Percentiles rank a stretch among this genome's conserved stretches.
Evolutionary conservation across 208 protist species (phyloP).

Genomic region (Endotrypanum monterogeii): DNA sequence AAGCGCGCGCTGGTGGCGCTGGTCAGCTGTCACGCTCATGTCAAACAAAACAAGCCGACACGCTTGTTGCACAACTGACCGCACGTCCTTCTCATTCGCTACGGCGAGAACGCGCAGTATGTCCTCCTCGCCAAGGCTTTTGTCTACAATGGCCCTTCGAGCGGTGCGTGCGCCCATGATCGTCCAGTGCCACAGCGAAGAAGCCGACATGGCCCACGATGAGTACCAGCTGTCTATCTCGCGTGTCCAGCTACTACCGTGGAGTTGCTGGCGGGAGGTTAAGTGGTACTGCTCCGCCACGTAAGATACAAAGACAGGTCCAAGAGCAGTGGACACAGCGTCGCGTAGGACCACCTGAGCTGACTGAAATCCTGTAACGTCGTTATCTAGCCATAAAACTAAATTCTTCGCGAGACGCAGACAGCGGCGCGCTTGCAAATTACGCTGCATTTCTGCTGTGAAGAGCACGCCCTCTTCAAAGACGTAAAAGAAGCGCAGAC

Average conservation of each 20-base stretch:
- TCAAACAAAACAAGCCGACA: conserved; percentile 49
- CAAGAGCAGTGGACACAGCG: conserved; percentile 49
- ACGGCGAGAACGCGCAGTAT: conserved; percentile 34
- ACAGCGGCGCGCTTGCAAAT: conserved; percentile 40
- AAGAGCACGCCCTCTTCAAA: conserved; percentile 31
- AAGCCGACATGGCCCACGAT: conserved; percentile 29
- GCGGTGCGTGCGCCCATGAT: conserved; percentile 17
- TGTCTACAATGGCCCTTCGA: conserved; percentile 21
- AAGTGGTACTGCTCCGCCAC: conserved; percentile 57
- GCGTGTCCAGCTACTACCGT: conserved; percentile 25
- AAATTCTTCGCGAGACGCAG: conserved; percentile 58
- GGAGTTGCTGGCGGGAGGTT: conserved; percentile 46
- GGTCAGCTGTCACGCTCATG: conserved; percentile 29
- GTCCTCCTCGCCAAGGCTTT: conserved; percentile 41
- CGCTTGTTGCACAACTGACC: conserved; percentile 42
- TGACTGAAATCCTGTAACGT: conserved; percentile 16
- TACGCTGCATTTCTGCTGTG: conserved; percentile 23
- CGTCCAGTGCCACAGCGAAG: conserved; percentile 31
- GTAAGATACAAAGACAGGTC: conserved; percentile 40
- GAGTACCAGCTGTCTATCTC: conserved; percentile 58
- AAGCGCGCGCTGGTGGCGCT: conserved; percentile 31
- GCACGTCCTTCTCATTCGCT: conserved; percentile 42
- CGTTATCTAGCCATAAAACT: conserved; percentile 36
- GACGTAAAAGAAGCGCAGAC: conserved; percentile 35
- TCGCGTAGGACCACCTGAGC: conserved; percentile 33